Evolutionary conservation across 306 rosid species (phyloP), one percentile per base, ranked within the genome.

Genomic region (Sechiopsis laciniata): DNA sequence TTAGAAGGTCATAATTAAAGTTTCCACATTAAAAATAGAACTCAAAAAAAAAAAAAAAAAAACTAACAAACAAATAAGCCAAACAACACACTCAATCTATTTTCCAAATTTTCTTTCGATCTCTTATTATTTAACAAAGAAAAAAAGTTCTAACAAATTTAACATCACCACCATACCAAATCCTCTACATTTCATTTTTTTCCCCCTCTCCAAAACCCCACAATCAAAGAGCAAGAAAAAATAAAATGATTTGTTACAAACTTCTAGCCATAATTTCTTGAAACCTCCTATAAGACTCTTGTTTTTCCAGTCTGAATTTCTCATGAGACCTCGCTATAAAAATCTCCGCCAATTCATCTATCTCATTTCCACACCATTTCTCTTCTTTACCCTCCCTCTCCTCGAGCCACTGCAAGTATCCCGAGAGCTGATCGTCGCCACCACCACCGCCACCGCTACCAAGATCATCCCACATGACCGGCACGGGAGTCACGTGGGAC

Each of bases 231-330:
- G 37, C 37, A 32, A 32, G 37, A 32, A 32, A 37, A 37, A 37
- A 37, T 37, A 37, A 37, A 37, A 37, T 37, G 45, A 37, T 37
- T 42, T 42, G 10, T 51, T 9, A 64, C 13, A 37, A 40, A 26
- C 71, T 64, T 64, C 53, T 64, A 0, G 71, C 71, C 52, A 17
- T 17, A 51, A 40, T 10, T 2, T 72, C 64, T 40, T 53, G 75
- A 17, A 54, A 74, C 50, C 37, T 74, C n/a, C 69, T 15, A 13
- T 74, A 59, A 32, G 77, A 74, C 6, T 74, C 69, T 45, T 74
- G 57, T 55, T 74, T 74, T 13, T 74, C 77, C 16, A 74, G 17
- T 59, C 22, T 59, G 37, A 74, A 74, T 37, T 74, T 74, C 56
- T 59, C 77, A 15, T 74, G 37, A 54, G 20, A 6, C 7, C 40